A percentile compares a stretch with the other conserved stretches of the same genome.
Evolutionary conservation across 441 rosid genomes (phyloP).

Genomic region (Adansonia grandidieri): DNA sequence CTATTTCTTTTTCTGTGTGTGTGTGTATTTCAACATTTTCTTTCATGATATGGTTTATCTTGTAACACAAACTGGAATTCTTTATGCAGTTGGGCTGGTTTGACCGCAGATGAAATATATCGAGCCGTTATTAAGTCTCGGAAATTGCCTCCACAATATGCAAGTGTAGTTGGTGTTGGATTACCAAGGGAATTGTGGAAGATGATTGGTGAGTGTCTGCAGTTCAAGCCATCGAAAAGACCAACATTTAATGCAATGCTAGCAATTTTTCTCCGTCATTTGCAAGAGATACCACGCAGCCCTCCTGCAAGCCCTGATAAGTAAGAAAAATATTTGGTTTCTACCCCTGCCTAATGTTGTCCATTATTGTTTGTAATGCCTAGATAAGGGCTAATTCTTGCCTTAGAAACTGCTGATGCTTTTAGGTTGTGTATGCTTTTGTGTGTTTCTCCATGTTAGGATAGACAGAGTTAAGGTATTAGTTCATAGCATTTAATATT

Average conservation of each 20-base stretch:
- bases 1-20: conserved; percentile 18
- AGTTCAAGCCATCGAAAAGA: conserved; percentile 88
- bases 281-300: conserved; percentile 92
- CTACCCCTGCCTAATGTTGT: conserved; percentile 15
- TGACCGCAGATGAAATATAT: conserved; percentile 91
- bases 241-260: conserved; percentile 93
- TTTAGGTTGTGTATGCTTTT: background rate
- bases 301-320: conserved; percentile 92
- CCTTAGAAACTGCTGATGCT: conserved; percentile 19
- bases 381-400: conserved; percentile 24
- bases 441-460: background rate
- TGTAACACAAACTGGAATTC: conserved; percentile 27
- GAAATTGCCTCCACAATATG: conserved; percentile 94
- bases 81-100: conserved; percentile 88
- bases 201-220: conserved; percentile 99
- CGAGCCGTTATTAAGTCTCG: conserved; percentile 87
- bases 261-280: conserved; percentile 85
- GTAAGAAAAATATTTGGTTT: conserved; percentile 50
- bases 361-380: background rate
- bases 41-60: conserved; percentile 21
- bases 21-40: conserved; percentile 32
- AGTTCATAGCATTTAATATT: conserved; percentile 16
- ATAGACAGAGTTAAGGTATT: conserved; percentile 14
- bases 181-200: conserved; percentile 95
- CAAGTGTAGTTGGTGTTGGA: conserved; percentile 98